Evolutionary conservation across 202 grass and related monocot genomes (phyloP).

Genomic region (Setaria italica): DNA sequence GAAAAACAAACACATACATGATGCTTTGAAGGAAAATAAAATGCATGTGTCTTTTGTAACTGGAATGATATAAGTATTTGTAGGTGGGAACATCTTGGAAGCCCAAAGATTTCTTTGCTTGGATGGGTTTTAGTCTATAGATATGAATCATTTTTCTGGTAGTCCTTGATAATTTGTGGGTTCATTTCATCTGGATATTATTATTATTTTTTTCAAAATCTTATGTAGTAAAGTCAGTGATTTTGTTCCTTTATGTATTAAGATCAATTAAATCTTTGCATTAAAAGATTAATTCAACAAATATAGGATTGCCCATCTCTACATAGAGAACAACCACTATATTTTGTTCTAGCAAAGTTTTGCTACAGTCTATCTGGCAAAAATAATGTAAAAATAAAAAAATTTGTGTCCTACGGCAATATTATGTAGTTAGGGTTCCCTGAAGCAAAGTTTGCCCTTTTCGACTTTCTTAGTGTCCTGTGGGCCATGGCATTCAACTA

Average conservation of each 20-base stretch:
- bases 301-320: too few relatives aligned
- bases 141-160: not conserved
- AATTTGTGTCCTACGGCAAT: not conserved
- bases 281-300: too few relatives aligned
- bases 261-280: too few relatives aligned
- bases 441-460: not conserved
- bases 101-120: not conserved
- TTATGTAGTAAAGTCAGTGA: not conserved
- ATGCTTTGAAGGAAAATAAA: not conserved
- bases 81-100: not conserved
- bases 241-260: too few relatives aligned
- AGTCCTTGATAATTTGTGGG: not conserved
- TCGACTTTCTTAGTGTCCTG: not conserved
- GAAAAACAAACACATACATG: not conserved
- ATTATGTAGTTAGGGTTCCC: not conserved
- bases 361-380: too few relatives aligned
- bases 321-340: too few relatives aligned
- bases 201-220: not conserved
- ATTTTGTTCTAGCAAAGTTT: too few relatives aligned
- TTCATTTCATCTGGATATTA: not conserved
- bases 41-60: not conserved
- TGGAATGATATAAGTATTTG: not conserved
- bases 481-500: not conserved
- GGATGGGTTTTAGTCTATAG: not conserved
- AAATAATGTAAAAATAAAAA: not conserved